Evolutionary conservation across 2,329 filamentous ascomycete genomes (phyloP).

Genomic region (Aspergillus sp.): DNA sequence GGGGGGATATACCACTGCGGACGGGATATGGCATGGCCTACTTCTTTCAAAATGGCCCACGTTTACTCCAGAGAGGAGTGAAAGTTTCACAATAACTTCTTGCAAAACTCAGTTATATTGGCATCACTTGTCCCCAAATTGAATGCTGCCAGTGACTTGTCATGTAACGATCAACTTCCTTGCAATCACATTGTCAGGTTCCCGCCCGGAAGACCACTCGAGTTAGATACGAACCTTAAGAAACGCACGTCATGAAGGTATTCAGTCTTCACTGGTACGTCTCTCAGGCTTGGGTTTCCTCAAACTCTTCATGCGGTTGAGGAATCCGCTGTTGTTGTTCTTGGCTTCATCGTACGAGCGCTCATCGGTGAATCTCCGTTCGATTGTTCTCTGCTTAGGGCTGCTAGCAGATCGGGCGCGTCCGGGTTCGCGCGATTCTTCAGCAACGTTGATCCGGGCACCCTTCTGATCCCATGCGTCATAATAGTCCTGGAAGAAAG

Average conservation of each 20-base stretch:
- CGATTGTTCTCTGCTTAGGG: slow-evolving; percentile 53
- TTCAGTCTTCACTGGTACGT: slow-evolving; percentile 28
- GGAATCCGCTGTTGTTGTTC: slow-evolving; percentile 56
- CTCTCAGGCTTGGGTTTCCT: slow-evolving; percentile 50
- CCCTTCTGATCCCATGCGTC: slow-evolving; percentile 62
- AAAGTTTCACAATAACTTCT: no score
- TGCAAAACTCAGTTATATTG: no score
- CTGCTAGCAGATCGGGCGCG: slow-evolving; percentile 52
- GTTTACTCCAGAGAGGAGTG: no score
- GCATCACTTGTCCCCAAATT: no score
- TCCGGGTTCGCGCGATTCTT: slow-evolving; percentile 36
- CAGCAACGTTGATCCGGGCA: slow-evolving; percentile 50
- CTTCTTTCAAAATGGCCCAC: no score
- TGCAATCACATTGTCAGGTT: no score
- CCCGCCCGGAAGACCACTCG: no score
- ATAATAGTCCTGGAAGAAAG: slow-evolving; percentile 79
- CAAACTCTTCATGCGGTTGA: slow-evolving; percentile 77
- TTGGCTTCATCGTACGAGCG: slow-evolving; percentile 33
- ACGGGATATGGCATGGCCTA: no score
- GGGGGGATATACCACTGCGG: no score
- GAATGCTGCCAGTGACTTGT: no score
- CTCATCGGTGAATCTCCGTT: slow-evolving; percentile 63
- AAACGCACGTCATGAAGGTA: neutral
- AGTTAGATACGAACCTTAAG: no score
- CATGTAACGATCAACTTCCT: no score